These are phyloP conservation scores for Fraxinus albicans DNA, from an alignment of 305 asterid species.

Conservation along the genomic window DNA sequence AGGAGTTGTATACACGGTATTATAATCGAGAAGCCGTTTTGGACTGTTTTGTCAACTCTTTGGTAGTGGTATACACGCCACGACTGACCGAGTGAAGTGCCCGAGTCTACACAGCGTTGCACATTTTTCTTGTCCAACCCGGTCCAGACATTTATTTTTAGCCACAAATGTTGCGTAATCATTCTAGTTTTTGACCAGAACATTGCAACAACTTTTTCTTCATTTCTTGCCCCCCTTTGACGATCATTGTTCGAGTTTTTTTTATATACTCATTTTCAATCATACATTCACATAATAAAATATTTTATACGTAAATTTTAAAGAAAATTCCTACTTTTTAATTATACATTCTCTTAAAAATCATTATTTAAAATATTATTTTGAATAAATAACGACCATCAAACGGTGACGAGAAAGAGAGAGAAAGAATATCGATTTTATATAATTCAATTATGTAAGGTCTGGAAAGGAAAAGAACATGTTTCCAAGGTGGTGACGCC, in stretches of 20 bases:
- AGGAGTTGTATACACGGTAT: neutral
- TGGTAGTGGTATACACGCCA: neutral
- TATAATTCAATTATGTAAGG: too few species aligned
- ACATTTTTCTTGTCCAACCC: neutral
- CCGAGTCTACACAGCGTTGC: neutral
- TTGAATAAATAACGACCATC: too few species aligned
- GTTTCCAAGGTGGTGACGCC: neutral
- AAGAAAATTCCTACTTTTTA: too few species aligned
- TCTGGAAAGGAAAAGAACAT: neutral
- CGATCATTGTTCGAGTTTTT: too few species aligned
- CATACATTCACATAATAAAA: too few species aligned
- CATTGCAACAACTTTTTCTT: neutral
- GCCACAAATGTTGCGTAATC: neutral
- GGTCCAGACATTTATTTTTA: neutral
- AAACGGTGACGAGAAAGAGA: too few species aligned
- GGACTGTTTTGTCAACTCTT: neutral
- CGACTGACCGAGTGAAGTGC: neutral
- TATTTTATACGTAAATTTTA: too few species aligned
- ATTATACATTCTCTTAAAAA: too few species aligned
- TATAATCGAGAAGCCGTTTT: neutral
- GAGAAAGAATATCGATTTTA: too few species aligned
- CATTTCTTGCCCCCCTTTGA: neutral
- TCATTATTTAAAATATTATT: too few species aligned
- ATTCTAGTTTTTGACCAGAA: neutral
- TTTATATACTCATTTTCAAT: too few species aligned